Evolutionary conservation across 2,329 filamentous ascomycete genomes (phyloP).

Genomic region (Aspergillus nomiae): DNA sequence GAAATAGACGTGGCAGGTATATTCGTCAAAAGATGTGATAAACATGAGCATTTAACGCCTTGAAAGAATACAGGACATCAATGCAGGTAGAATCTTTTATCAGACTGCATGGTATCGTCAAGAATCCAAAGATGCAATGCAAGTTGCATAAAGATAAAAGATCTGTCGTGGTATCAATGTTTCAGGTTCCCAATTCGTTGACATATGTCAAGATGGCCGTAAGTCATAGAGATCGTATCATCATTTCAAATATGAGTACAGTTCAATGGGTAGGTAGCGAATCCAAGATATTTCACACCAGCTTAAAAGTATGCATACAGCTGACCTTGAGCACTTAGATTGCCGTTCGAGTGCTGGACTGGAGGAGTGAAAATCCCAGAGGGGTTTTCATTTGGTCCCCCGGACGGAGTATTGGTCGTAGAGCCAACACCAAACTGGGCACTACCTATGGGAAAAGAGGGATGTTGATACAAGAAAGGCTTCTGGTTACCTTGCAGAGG

Average conservation of each 20-base stretch:
- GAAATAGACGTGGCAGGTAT: conserved; percentile 10
- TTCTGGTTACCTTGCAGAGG: conserved; percentile 31
- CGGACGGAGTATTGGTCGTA: conserved; percentile 29
- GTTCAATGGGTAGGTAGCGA: conserved; percentile 26
- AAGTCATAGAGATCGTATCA: conserved; percentile 38
- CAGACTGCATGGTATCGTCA: conserved; percentile 22
- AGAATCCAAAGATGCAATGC: conserved; percentile 23
- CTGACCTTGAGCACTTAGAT: conserved; percentile 30
- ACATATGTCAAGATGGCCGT: conserved; percentile 28
- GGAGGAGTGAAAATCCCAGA: conserved; percentile 34
- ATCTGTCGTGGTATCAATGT: conserved; percentile 28
- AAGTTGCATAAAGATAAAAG: conserved; percentile 23
- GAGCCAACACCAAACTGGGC: conserved; percentile 29
- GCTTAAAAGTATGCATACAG: conserved; percentile 38
- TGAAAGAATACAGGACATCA: conserved; percentile 26
- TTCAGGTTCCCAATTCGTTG: conserved; percentile 27
- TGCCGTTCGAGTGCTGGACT: conserved; percentile 30
- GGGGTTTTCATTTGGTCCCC: conserved; percentile 28
- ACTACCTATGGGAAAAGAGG: conserved; percentile 26
- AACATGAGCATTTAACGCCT: conserved; percentile 18
- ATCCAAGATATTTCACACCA: conserved; percentile 17
- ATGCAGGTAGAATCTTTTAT: conserved; percentile 16
- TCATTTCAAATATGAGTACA: conserved; percentile 44
- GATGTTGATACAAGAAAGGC: conserved; percentile 33
- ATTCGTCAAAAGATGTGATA: conserved; percentile 14